phyloP scores from a whole-genome alignment of 805 yeast species.

The Ogataea kodamae region DNA sequence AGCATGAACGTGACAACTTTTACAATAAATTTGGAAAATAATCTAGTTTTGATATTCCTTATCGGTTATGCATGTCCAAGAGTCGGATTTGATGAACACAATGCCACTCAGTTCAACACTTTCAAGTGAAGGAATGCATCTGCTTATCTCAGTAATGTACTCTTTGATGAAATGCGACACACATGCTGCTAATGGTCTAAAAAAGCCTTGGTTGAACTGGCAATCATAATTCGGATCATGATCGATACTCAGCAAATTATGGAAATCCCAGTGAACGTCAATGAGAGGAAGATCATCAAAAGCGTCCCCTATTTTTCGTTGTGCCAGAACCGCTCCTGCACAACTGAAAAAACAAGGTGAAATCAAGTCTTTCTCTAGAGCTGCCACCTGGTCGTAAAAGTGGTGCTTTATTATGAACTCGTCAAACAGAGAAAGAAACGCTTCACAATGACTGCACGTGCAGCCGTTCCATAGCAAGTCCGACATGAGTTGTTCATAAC shows the following conservation, averaged over 20 bases:
- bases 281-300: constrained; percentile 30
- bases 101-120: constrained; percentile 40
- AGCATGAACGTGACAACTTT: constrained; percentile 30
- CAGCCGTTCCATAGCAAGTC: constrained; percentile 79
- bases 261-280: constrained; percentile 45
- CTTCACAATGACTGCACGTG: constrained; percentile 52
- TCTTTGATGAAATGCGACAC: constrained; percentile 46
- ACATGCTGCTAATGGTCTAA: constrained; percentile 38
- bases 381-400: constrained; percentile 45
- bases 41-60: constrained; percentile 1
- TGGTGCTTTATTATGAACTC: constrained; percentile 61
- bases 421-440: constrained; percentile 50
- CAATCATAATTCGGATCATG: constrained; percentile 41
- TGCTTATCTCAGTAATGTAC: constrained; percentile 36
- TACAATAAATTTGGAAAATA: constrained; percentile 27
- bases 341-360: constrained; percentile 55
- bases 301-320: constrained; percentile 8
- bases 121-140: constrained; percentile 33
- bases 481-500: constrained; percentile 69
- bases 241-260: constrained; percentile 40
- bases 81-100: constrained; percentile 30
- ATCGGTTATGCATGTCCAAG: constrained; percentile 24
- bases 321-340: constrained; percentile 42
- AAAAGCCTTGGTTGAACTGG: constrained; percentile 42
- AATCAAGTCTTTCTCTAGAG: constrained; percentile 55